Percentiles rank a stretch among this genome's conserved stretches.
Evolutionary conservation across 495 filamentous ascomycete genomes (phyloP).

Genomic region (Tuber microsphaerosporum): DNA sequence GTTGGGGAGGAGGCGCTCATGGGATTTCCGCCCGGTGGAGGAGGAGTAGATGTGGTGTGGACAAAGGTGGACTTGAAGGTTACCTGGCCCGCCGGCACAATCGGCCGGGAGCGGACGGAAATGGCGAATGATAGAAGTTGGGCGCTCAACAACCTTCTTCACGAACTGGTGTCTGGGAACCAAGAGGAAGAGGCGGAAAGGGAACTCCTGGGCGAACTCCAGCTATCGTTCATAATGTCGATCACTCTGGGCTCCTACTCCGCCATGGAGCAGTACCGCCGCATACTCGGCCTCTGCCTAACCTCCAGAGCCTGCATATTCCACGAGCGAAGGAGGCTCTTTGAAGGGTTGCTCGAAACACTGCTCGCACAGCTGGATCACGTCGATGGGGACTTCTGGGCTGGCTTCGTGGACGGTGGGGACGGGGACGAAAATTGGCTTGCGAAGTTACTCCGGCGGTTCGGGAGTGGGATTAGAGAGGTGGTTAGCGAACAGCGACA

Average conservation of each 20-base stretch:
- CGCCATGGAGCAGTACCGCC: conserved; percentile 83
- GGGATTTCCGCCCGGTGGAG: conserved; percentile 21
- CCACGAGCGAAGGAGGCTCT: conserved; percentile 51
- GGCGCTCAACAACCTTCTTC: conserved; percentile 50
- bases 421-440: conserved; percentile 52
- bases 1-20: conserved; percentile 27
- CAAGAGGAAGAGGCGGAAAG: conserved; percentile 28
- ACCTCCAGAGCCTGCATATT: conserved; percentile 58
- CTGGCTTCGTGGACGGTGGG: conserved; percentile 51
- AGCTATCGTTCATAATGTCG: conserved; percentile 75
- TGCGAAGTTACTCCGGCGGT: conserved; percentile 50
- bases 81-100: conserved; percentile 62
- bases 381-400: conserved; percentile 58
- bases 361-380: conserved; percentile 66
- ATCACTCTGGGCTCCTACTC: conserved; percentile 76
- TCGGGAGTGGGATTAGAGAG: conserved; percentile 48
- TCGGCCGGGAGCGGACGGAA: conserved; percentile 66
- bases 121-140: conserved; percentile 62
- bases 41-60: conserved; percentile 23
- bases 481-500: conserved; percentile 39
- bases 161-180: conserved; percentile 41
- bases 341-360: conserved; percentile 54
- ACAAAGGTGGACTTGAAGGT: conserved; percentile 39
- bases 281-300: conserved; percentile 62
- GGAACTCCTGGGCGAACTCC: conserved; percentile 74